Conservation (phyloP, 176 grass and related monocot species). For the Neostapfia colusana region DNA sequence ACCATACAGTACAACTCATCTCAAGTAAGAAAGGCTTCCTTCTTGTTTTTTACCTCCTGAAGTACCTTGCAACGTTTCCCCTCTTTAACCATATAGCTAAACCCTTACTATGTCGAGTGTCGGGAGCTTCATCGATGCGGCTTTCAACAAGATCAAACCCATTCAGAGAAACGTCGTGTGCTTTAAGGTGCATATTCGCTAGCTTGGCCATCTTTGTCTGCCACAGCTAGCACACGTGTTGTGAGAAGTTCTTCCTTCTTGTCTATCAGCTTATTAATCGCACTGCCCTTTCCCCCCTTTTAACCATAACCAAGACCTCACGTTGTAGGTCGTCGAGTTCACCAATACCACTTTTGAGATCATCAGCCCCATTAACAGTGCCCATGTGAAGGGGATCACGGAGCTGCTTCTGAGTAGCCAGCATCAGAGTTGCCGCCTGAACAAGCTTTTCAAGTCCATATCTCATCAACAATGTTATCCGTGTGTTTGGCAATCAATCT, state of each 20-base stretch:
- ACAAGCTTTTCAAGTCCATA: background rate
- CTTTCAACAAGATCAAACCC: background rate
- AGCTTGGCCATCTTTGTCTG: background rate
- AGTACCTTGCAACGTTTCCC: background rate
- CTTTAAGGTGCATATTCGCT: too few relatives aligned
- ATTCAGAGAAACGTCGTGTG: background rate
- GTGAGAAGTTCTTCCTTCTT: slow-evolving; percentile 20
- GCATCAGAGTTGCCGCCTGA: slow-evolving; percentile 6
- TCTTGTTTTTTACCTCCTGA: background rate
- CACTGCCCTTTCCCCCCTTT: background rate
- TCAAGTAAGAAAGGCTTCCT: background rate
- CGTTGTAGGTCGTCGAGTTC: background rate
- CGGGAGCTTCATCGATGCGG: background rate
- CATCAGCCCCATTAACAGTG: background rate
- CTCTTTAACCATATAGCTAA: background rate
- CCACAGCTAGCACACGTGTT: background rate
- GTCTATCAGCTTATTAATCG: background rate
- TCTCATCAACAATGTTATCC: background rate
- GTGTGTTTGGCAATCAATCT: slow-evolving; percentile 21
- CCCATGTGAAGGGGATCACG: background rate
- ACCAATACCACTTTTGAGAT: background rate
- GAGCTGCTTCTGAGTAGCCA: slow-evolving; percentile 22
- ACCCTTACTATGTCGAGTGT: background rate
- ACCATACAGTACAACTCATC: too few relatives aligned
- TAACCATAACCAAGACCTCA: background rate